Percentiles rank a stretch among this genome's conserved stretches.
These are phyloP conservation scores for Mortierella sp. DNA, from an alignment of 371 early-diverging fungal species.

Conservation along the genomic window DNA sequence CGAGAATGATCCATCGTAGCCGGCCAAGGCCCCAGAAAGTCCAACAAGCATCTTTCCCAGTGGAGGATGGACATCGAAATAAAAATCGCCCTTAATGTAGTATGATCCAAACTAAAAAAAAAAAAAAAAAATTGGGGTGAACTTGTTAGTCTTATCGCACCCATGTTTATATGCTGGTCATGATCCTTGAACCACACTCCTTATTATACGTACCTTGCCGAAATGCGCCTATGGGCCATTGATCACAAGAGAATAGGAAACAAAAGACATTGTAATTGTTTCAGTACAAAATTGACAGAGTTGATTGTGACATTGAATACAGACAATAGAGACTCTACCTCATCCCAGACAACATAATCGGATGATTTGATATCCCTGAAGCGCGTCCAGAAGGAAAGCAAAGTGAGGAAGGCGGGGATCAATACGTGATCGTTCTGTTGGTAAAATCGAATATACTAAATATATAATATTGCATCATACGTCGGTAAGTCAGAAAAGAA, in stretches of 20 bases:
- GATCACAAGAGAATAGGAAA: conserved; percentile 18
- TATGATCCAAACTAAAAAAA: conserved; percentile 87
- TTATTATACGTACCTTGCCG: conserved; percentile 74
- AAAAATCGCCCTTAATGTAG: conserved; percentile 94
- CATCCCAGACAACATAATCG: conserved; percentile 87
- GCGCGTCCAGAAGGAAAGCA: conserved; percentile 82
- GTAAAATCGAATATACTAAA: conserved; percentile 59
- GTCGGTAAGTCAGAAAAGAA: neutral
- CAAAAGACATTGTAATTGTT: conserved; percentile 36
- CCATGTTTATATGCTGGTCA: neutral
- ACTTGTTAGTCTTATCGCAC: neutral
- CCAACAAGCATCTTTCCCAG: conserved; percentile 99
- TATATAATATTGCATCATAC: neutral
- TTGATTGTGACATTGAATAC: neutral
- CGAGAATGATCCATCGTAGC: conserved; percentile 91
- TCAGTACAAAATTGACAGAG: conserved; percentile 9
- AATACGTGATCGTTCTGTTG: conserved; percentile 66
- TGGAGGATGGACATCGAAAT: conserved; percentile 99
- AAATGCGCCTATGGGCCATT: conserved; percentile 84
- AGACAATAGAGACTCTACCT: conserved; percentile 58
- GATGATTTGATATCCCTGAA: conserved; percentile 84
- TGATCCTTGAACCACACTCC: neutral
- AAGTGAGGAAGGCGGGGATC: conserved; percentile 69
- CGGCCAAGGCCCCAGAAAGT: conserved; percentile 89
- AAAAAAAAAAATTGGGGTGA: neutral